phyloP scores from a whole-genome alignment of 208 protist species.

The Leishmania martiniquensis region DNA sequence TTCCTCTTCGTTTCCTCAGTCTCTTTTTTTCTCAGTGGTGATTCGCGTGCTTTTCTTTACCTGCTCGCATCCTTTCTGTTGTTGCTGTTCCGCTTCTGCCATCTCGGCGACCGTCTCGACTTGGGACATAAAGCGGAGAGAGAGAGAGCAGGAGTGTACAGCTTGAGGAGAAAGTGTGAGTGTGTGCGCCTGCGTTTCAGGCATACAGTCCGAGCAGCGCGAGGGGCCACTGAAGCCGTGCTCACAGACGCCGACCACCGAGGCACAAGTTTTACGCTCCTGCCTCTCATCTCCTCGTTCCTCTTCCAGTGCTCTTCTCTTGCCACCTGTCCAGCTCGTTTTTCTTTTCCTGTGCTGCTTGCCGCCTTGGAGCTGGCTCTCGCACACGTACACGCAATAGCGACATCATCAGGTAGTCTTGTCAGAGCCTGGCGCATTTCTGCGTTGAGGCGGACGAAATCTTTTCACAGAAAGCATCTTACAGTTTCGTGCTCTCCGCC shows the following conservation, averaged over 20 bases:
- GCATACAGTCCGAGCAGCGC: not conserved
- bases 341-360: constrained; percentile 7
- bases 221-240: not conserved
- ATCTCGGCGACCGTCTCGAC: not conserved
- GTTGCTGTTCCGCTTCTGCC: not conserved
- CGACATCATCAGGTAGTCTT: not conserved
- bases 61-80: not conserved
- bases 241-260: not conserved
- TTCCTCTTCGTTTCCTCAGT: too few species aligned
- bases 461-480: not conserved
- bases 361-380: not conserved
- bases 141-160: not conserved
- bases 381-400: not conserved
- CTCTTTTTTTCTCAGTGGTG: not conserved
- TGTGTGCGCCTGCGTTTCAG: too few species aligned
- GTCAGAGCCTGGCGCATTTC: not conserved
- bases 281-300: constrained; percentile 2
- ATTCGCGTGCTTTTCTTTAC: not conserved
- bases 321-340: constrained; percentile 14
- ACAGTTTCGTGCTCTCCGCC: constrained; percentile 3
- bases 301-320: constrained; percentile 11
- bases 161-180: not conserved
- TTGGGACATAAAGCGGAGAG: not conserved
- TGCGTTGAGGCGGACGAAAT: not conserved
- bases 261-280: not conserved